Base-by-base conservation (phyloP, 2,329 filamentous ascomycete species). In the Grosmannia huntii region DNA sequence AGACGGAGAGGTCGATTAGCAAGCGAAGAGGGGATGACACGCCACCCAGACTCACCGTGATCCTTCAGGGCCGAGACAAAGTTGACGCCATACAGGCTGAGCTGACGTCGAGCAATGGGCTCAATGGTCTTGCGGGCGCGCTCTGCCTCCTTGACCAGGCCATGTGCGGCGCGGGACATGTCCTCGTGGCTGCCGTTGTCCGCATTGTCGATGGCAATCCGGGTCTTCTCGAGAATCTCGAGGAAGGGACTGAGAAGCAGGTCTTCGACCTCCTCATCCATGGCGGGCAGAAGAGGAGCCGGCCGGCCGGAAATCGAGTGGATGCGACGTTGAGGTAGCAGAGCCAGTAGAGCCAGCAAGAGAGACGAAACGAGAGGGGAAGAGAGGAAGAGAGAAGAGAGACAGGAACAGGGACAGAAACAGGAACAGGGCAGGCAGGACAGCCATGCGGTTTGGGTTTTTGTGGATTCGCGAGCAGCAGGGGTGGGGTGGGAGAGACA, bases 1-100 rank as follows among this genome's bases (percentile, higher is more conserved):
- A 28, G 28, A 28, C 28, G 7, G 28, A 28, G 7, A 5, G 28
- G 48, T 28, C 23, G 10, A 28, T 14, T 10, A 31, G 23, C 19
- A 12, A 21, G 23, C 12, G 23, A n/a, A 23, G 9, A 23, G 12
- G 41, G 23, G 41, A 23, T 4, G 10, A 27, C 14, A 10, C 27
- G 46, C 11, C 11, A 52, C 31, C 38, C 23, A 19, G 19, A 41
- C 33, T 64, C 69, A 82, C 80, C 76, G 61, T 80, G 76, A 56
- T 80, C 78, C 61, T 77, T 79, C 28, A 83, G 70, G 6, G 76
- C 75, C 60, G 75, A 69, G 23, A 78, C 66, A 62, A 83, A 82
- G 60, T 71, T 74, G 27, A 67, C 62, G 5, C 76, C 75, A 57
- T 78, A 81, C 44, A 79, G 75, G 7, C 75, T 73, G 50, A 75